A percentile compares a stretch with the other conserved stretches of the same genome.
Evolutionary conservation across 306 rosid genomes (phyloP).

Genomic region (Luffa aegyptiaca): DNA sequence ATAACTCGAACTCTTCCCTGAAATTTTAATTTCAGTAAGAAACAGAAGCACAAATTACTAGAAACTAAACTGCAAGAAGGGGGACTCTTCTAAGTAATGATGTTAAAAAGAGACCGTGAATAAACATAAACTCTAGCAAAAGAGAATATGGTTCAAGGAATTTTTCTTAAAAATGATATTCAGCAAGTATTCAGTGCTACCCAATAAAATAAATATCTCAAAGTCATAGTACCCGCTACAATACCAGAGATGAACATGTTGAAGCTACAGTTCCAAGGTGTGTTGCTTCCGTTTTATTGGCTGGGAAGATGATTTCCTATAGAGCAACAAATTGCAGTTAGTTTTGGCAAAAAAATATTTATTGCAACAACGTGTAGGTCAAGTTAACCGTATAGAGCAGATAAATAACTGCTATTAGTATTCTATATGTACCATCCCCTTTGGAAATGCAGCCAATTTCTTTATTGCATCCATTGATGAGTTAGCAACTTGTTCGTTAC

Average conservation of each 20-base stretch:
- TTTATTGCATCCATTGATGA: constrained; percentile 54
- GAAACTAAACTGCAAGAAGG: background rate
- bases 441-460: constrained; percentile 53
- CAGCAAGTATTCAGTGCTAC: background rate
- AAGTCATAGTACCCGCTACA: constrained; percentile 5
- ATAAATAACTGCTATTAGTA: constrained; percentile 6
- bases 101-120: background rate
- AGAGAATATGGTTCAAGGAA: background rate
- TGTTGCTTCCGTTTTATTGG: constrained; percentile 42
- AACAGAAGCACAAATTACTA: constrained; percentile 2
- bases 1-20: constrained; percentile 87
- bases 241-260: constrained; percentile 77
- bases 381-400: constrained; percentile 7
- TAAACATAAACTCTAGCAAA: background rate
- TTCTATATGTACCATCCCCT: constrained; percentile 52
- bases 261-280: constrained; percentile 51
- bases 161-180: background rate
- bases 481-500: constrained; percentile 70
- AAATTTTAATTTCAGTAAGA: constrained; percentile 10
- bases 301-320: constrained; percentile 69
- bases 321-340: constrained; percentile 13
- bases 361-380: constrained; percentile 10
- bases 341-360: background rate
- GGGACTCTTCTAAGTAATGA: background rate
- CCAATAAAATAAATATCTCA: background rate